Conservation (phyloP, 2,329 filamentous ascomycete genomes). For the Trichoderma endophyticum region DNA sequence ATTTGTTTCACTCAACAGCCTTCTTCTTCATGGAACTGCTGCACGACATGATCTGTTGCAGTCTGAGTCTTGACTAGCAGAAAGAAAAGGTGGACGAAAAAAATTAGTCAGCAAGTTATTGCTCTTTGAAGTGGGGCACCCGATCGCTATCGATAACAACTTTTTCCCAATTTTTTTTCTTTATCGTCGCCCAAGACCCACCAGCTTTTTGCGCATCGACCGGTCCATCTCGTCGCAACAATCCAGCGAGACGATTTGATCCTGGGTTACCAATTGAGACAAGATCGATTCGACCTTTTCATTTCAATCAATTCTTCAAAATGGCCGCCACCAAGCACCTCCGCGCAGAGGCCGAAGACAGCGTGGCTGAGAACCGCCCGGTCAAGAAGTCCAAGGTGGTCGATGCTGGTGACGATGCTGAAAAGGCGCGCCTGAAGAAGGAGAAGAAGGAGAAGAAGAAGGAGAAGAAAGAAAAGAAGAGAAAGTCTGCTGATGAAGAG, state of each 20-base stretch:
- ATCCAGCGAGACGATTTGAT: not conserved
- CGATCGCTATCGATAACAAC: conserved; percentile 5
- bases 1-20: too few relatives aligned
- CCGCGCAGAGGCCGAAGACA: conserved; percentile 36
- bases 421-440: conserved; percentile 39
- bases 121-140: not conserved
- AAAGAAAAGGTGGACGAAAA: not conserved
- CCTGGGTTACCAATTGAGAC: not conserved
- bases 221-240: conserved; percentile 5
- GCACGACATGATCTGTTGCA: too few relatives aligned
- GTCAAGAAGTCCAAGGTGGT: conserved; percentile 41
- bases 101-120: not conserved
- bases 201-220: conserved; percentile 2
- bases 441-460: conserved; percentile 41
- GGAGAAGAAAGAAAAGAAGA: conserved; percentile 38
- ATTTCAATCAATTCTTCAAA: not conserved
- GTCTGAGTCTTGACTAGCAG: too few relatives aligned
- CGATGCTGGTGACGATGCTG: conserved; percentile 28
- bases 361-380: conserved; percentile 29
- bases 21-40: too few relatives aligned
- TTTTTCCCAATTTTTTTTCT: conserved; percentile 1
- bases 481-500: conserved; percentile 29
- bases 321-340: conserved; percentile 43
- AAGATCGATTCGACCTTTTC: not conserved
- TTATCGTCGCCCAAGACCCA: conserved; percentile 3